Base-by-base conservation (phyloP, 192 early-diverging fungal genomes). In the Linnemannia elongata region DNA sequence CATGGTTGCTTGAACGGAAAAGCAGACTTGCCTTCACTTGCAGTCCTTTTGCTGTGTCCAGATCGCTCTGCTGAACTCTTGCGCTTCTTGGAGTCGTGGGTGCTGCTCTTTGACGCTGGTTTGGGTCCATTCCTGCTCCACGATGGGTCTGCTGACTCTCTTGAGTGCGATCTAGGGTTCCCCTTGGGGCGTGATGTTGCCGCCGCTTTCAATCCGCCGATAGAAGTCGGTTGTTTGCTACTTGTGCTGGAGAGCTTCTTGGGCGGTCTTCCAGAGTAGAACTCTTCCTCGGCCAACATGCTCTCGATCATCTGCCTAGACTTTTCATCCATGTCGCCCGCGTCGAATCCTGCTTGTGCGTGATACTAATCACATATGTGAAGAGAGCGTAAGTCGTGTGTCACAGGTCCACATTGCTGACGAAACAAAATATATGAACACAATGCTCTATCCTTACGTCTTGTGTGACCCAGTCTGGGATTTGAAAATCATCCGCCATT, bases 231-330 rank as follows among this genome's bases (percentile, higher is more conserved):
- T 49, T 45, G 63, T 69, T 78, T 76, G 30, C 13, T 27, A 44
- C 72, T 79, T 54, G 42, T 17, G 12, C 27, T 18, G 8, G 30
- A 70, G 8, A 52, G 17, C 12, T 3, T 22, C 22, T 41, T 77
- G 33, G 83, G 72, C 54, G 88, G 73, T 47, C 85, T 74, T 36
- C 89, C 90, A 54, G 92, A 91, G 75, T 93, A 94, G 72, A 90
- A 92, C 60, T 89, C 88, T 75, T 94, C 93, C 33, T 94, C 93
- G 13, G 92, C 93, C 22, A 94, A 79, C 93, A 94, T 94, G 52
- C 89, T 89, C 33, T 91, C 91, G 66, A 94, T 94, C 57, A 94
- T 85, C 36, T 78, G 72, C 33, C 90, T 84, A 0, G 93, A 93
- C 72, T 90, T 88, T 72, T 88, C 90, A 87, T 94, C 93, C 86